These are phyloP conservation scores for Lachancea quebecensis DNA, from an alignment of 805 yeast species.

Conservation along the genomic window DNA sequence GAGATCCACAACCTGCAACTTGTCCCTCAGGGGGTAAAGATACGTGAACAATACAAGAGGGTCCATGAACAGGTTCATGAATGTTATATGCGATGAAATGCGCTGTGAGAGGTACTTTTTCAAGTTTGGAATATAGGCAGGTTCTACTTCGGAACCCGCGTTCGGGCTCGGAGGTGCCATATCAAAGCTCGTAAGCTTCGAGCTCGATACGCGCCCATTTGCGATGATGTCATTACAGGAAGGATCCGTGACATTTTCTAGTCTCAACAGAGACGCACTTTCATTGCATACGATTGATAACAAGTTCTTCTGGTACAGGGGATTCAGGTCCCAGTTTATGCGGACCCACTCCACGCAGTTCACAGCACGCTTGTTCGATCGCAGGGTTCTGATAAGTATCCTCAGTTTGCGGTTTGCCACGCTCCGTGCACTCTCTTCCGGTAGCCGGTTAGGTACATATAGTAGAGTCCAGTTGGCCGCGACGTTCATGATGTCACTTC, in stretches of 20 bases:
- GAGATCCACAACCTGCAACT: conserved; percentile 32
- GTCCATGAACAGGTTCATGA: conserved; percentile 35
- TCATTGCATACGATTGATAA: conserved; percentile 24
- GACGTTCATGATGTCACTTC: conserved; percentile 28
- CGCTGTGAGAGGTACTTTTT: conserved; percentile 22
- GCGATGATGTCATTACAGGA: conserved; percentile 32
- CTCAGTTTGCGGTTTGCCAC: conserved; percentile 29
- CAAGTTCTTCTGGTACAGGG: conserved; percentile 28
- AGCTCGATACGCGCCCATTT: conserved; percentile 19
- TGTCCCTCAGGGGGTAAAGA: conserved; percentile 26
- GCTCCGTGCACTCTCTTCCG: conserved; percentile 24
- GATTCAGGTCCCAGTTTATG: conserved; percentile 38
- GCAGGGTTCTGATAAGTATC: conserved; percentile 24
- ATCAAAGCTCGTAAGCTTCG: conserved; percentile 29
- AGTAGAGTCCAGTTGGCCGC: conserved; percentile 38
- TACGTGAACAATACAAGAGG: conserved; percentile 34
- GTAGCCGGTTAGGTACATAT: conserved; percentile 20
- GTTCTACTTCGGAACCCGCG: conserved; percentile 28
- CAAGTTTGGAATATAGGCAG: conserved; percentile 29
- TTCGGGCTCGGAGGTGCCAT: conserved; percentile 35
- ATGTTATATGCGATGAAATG: conserved; percentile 27
- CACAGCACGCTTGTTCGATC: conserved; percentile 18
- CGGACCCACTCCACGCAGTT: conserved; percentile 34
- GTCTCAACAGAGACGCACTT: conserved; percentile 28
- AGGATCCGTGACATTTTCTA: conserved; percentile 39